phyloP scores from a whole-genome alignment of 805 yeast genomes.

The Teunomyces stri region DNA sequence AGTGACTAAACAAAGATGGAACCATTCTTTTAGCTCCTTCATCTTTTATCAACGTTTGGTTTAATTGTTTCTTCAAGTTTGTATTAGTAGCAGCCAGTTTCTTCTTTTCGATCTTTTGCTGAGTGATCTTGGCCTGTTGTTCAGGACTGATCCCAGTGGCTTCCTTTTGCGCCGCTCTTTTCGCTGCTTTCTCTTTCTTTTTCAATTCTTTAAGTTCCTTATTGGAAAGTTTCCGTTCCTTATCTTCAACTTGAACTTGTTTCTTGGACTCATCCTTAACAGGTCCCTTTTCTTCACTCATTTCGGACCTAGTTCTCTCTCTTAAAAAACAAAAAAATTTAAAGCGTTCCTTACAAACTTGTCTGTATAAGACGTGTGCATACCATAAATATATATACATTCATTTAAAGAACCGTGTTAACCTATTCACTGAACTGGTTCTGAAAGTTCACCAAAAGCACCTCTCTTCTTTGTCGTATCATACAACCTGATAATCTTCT shows the following conservation, averaged over 20 bases:
- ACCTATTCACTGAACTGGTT: slow-evolving; percentile 11
- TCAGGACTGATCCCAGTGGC: slow-evolving; percentile 55
- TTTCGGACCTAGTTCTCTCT: not conserved
- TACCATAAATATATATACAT: not conserved
- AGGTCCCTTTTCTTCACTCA: slow-evolving; percentile 1
- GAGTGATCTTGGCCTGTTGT: slow-evolving; percentile 41
- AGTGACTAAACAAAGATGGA: slow-evolving; percentile 72
- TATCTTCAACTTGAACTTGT: slow-evolving; percentile 7
- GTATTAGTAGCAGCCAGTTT: slow-evolving; percentile 45
- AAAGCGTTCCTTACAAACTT: not conserved
- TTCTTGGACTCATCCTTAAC: not conserved
- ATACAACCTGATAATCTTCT: slow-evolving; percentile 84
- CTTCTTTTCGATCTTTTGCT: slow-evolving; percentile 43
- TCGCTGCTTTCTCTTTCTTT: slow-evolving; percentile 88
- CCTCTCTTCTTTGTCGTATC: slow-evolving; percentile 89
- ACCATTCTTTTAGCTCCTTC: slow-evolving; percentile 40
- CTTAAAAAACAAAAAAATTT: not conserved
- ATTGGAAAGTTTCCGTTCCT: slow-evolving; percentile 45
- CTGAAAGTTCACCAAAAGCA: slow-evolving; percentile 53
- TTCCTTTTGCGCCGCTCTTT: slow-evolving; percentile 83
- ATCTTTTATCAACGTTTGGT: slow-evolving; percentile 48
- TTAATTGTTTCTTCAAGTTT: slow-evolving; percentile 53
- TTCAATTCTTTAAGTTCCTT: slow-evolving; percentile 85
- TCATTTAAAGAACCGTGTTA: not conserved
- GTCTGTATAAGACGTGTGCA: not conserved